Conservation (phyloP, 2,329 filamentous ascomycete species). For the Colletotrichum sp. region DNA sequence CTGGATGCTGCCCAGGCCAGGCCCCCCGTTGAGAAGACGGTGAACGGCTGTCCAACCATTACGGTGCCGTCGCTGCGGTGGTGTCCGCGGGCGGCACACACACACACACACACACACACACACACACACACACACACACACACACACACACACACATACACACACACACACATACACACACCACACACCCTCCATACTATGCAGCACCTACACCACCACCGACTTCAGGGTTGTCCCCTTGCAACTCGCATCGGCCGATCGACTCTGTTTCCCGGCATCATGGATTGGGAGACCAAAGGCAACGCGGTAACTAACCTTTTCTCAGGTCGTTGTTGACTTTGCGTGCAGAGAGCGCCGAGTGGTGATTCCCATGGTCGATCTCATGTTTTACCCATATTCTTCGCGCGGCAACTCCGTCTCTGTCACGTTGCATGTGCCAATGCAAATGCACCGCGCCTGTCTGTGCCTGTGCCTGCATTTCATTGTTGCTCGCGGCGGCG, state of each 20-base stretch:
- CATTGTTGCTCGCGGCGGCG: background rate
- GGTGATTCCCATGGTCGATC: constrained; percentile 9
- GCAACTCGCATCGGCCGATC: background rate
- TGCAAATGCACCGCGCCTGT: background rate
- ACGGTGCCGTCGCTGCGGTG: background rate
- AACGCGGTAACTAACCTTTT: background rate
- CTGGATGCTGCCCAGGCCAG: background rate
- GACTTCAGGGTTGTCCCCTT: constrained; percentile 8
- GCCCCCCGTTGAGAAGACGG: background rate
- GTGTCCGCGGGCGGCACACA: background rate
- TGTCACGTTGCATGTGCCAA: background rate
- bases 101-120: background rate
- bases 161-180: background rate
- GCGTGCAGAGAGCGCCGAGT: background rate
- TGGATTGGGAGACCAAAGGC: constrained; percentile 2
- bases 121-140: background rate
- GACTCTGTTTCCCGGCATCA: constrained; percentile 7
- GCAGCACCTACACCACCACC: background rate
- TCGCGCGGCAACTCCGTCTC: background rate
- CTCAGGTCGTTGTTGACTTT: background rate
- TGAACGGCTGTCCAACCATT: background rate
- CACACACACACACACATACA: background rate
- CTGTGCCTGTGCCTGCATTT: background rate
- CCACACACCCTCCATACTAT: background rate
- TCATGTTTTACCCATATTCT: background rate